These are phyloP conservation scores for Lavandula angustifolia DNA, from an alignment of 257 asterid genomes.

Conservation along the genomic window DNA sequence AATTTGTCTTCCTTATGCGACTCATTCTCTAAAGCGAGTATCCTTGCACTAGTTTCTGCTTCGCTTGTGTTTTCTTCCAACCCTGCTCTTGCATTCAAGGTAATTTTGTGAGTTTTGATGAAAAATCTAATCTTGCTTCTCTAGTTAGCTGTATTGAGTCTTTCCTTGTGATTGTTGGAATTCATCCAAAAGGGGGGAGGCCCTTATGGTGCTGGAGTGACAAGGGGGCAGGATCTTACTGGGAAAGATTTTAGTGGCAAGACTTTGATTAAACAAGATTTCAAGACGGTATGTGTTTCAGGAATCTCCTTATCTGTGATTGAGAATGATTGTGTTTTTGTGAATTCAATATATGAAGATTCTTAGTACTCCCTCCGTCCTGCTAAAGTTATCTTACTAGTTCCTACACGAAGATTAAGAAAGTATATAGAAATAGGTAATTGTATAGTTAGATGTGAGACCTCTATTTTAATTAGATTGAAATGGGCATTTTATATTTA, in stretches of 20 bases:
- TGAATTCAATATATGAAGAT: not conserved
- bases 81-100: slow-evolving; percentile 97
- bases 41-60: slow-evolving; percentile 69
- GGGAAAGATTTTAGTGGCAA: slow-evolving; percentile 91
- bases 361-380: no score
- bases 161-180: no score
- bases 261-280: slow-evolving; percentile 84
- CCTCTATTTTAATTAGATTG: no score
- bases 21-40: slow-evolving; percentile 59
- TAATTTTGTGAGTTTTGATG: slow-evolving; percentile 19
- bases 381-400: no score
- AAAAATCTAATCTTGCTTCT: slow-evolving; percentile 13
- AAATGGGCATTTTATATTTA: no score
- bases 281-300: slow-evolving; percentile 65
- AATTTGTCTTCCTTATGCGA: slow-evolving; percentile 39
- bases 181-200: slow-evolving; percentile 75
- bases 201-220: slow-evolving; percentile 90
- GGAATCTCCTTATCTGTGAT: not conserved
- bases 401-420: no score
- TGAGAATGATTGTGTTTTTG: not conserved
- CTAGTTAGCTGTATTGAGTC: not conserved
- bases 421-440: no score
- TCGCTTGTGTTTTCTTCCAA: slow-evolving; percentile 66
- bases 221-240: slow-evolving; percentile 94
- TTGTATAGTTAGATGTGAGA: no score